Percentiles rank a stretch among this genome's conserved stretches.
These are phyloP conservation scores for Berberis vulgaris DNA, from an alignment of 164 flowering plant genomes.

Conservation along the genomic window DNA sequence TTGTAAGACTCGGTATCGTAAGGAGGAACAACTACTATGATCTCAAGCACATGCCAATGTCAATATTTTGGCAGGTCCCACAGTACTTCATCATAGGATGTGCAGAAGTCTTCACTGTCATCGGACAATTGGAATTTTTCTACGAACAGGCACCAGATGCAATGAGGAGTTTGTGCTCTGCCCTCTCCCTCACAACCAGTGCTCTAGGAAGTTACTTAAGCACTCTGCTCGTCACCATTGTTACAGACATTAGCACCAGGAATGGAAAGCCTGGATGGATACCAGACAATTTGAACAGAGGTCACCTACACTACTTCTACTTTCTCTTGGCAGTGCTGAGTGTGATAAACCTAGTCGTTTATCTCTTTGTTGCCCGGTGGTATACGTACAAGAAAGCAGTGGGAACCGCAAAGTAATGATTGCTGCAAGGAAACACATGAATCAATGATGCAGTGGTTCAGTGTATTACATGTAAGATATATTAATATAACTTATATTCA, in stretches of 20 bases:
- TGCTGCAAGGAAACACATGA: too few species aligned
- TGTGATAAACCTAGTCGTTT: conserved; percentile 42
- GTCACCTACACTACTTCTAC: conserved; percentile 2
- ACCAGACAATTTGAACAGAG: not conserved
- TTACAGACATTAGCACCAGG: not conserved
- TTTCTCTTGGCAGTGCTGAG: conserved; percentile 41
- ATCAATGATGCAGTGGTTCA: too few species aligned
- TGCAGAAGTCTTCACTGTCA: not conserved
- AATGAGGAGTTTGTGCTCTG: conserved; percentile 1
- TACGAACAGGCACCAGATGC: conserved; percentile 6
- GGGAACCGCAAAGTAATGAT: conserved; percentile 12
- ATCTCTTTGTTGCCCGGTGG: conserved; percentile 47
- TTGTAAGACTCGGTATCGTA: not conserved
- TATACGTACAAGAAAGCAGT: conserved; percentile 56
- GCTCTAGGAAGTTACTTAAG: not conserved
- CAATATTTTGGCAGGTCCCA: conserved; percentile 1
- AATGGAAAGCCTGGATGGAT: conserved; percentile 3
- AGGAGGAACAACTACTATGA: not conserved
- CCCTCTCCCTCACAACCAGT: not conserved
- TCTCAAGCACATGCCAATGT: not conserved
- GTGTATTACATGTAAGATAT: too few species aligned
- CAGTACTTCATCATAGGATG: conserved; percentile 1
- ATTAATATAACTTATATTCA: too few species aligned
- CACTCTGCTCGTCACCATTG: not conserved
- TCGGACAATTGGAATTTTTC: conserved; percentile 2